Evolutionary conservation across 2,329 filamentous ascomycete species (phyloP).

Genomic region (Aquanectria penicillioides): DNA sequence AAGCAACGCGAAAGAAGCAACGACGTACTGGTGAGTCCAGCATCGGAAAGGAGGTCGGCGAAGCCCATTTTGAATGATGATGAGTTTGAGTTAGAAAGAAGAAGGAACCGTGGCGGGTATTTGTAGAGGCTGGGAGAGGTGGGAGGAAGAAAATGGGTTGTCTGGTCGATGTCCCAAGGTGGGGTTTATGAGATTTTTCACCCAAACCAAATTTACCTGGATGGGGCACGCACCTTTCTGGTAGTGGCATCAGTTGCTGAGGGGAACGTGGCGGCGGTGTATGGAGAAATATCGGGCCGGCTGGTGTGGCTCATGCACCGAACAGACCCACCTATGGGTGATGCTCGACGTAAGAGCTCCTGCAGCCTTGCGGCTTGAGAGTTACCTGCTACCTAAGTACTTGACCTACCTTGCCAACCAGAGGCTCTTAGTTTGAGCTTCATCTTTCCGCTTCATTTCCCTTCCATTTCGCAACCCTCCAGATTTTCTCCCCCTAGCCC

Average conservation of each 20-base stretch:
- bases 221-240: conserved; percentile 28
- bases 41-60: conserved; percentile 72
- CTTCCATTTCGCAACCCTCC: conserved; percentile 18
- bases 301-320: conserved; percentile 10
- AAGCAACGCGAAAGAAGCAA: conserved; percentile 37
- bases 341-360: conserved; percentile 52
- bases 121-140: conserved; percentile 44
- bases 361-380: conserved; percentile 44
- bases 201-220: conserved; percentile 40
- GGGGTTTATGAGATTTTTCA: conserved; percentile 55
- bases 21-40: conserved; percentile 63
- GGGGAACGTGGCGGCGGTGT: conserved; percentile 32
- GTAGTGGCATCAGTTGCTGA: conserved; percentile 31
- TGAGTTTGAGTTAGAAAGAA: conserved; percentile 37
- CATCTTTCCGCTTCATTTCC: conserved; percentile 17
- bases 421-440: conserved; percentile 20
- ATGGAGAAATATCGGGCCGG: conserved; percentile 33
- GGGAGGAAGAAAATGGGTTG: conserved; percentile 47
- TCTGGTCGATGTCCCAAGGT: conserved; percentile 51
- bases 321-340: neutral
- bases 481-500: conserved; percentile 2
- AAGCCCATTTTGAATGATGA: conserved; percentile 70
- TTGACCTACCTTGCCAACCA: conserved; percentile 14
- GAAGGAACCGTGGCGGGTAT: conserved; percentile 38
- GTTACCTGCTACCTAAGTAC: neutral